Evolutionary conservation across 176 grass and related monocot genomes (phyloP), one percentile per base, ranked within the genome.

Genomic region (Metroxylon sagu): DNA sequence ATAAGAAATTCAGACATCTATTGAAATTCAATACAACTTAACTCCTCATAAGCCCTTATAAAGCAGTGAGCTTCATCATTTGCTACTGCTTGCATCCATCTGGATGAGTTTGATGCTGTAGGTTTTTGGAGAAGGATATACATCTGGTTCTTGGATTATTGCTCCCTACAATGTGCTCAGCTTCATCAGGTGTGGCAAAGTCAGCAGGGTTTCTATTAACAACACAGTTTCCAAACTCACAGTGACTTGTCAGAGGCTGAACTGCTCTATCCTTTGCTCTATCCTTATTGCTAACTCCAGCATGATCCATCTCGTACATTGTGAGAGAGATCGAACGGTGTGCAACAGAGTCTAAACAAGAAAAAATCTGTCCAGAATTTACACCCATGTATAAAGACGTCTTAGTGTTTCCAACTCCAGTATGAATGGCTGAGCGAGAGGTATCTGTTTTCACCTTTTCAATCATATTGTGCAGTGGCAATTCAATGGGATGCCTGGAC

Each of bases 121-220:
- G 19, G n/a, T 16, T 67, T 54, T 50, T 54, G 10, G 12, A 4
- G 3, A 12, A 27, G 3, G 26, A 19, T 26, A n/a, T 31, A 35
- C 26, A 59, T 54, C 30, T 54, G 29, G 18, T 19, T 50, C 50
- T 35, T 54, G 27, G 27, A 54, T 55, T 27, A 35, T 67, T 51
- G 31, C 12, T 14, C 48, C 51, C 65, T 54, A 50, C n/a, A 19
- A 54, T 67, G 49, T 67, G 39, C 12, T 30, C 26, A 35, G 55
- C 65, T 30, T 67, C 65, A 54, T 54, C 50, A 31, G 65, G 65
- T 31, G 54, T 3, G 25, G 49, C 31, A 51, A 67, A 67, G 27
- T 67, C 65, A 35, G 65, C 50, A 54, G 65, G 65, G 16, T 67
- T 67, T 67, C n/a, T 25, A 27, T 67, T 67, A n/a, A 67, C 16